Percentiles rank a stretch among this genome's conserved stretches.
Conservation (phyloP, 371 early-diverging fungal genomes). For the Circinella minor region DNA sequence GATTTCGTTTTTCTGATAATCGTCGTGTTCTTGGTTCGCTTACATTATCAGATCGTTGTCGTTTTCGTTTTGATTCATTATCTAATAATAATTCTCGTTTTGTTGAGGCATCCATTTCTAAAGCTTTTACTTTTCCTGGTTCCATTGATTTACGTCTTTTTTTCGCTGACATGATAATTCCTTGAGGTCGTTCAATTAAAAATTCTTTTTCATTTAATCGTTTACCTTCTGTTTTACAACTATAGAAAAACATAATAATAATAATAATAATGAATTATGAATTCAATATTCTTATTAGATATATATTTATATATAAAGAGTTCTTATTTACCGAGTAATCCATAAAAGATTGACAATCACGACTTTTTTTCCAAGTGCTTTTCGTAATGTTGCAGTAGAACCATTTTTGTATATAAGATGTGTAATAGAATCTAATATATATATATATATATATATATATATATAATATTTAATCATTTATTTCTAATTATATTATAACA, state of each 20-base stretch:
- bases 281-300: no score
- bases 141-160: constrained; percentile 53
- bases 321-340: constrained; percentile 33
- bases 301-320: neutral
- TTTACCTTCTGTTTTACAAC: constrained; percentile 41
- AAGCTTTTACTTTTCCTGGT: constrained; percentile 44
- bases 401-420: constrained; percentile 56
- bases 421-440: constrained; percentile 52
- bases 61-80: constrained; percentile 11
- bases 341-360: constrained; percentile 45
- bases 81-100: neutral
- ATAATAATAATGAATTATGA: no score
- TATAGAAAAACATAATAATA: neutral
- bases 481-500: no score
- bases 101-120: constrained; percentile 10
- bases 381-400: constrained; percentile 42
- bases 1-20: constrained; percentile 3
- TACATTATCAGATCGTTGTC: constrained; percentile 8
- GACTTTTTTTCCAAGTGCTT: constrained; percentile 36
- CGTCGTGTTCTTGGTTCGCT: constrained; percentile 11
- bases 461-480: no score
- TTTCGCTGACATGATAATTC: constrained; percentile 28
- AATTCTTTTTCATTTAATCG: constrained; percentile 42
- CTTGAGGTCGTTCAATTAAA: constrained; percentile 39
- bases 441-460: no score